Base-by-base conservation (phyloP, 805 yeast species). In the Kodamaea kakaduensis region DNA sequence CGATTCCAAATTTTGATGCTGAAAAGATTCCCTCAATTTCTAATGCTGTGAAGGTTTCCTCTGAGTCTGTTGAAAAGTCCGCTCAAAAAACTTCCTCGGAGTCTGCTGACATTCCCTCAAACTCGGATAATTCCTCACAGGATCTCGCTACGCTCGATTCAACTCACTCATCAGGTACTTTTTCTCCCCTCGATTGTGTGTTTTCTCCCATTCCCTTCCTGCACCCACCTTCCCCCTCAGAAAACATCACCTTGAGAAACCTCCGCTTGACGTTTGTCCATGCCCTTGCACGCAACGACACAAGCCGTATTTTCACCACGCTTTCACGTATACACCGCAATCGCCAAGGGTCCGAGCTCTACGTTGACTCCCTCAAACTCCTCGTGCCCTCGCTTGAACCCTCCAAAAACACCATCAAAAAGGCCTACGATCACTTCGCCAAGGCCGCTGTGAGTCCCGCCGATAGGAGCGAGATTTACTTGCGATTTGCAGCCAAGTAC, bases 191-290 rank as follows among this genome's bases (percentile, higher is more conserved):
- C n/a, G n/a, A n/a, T n/a, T n/a, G n/a, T n/a, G n/a, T n/a, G n/a
- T n/a, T n/a, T n/a, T n/a, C n/a, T n/a, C n/a, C n/a, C n/a, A n/a
- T n/a, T n/a, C n/a, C n/a, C n/a, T n/a, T n/a, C n/a, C n/a, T n/a
- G n/a, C n/a, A n/a, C n/a, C n/a, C n/a, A n/a, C n/a, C n/a, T n/a
- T n/a, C n/a, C n/a, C n/a, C n/a, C n/a, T n/a, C 4, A 24, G 24
- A 17, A 18, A 18, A 14, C 31, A 7, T 14, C 12, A 16, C 29
- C 5, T 5, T 26, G 29, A 5, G 29, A 5, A 26, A 26, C 13
- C 32, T 17, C 14, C 18, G 25, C n/a, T 30, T 13, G 18, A 21
- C 31, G n/a, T 36, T 31, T 18, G 17, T 25, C 24, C 39, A 36
- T n/a, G 22, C 35, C 5, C 17, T 36, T 12, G 8, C 25, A 5